phyloP scores from a whole-genome alignment of 2,329 filamentous ascomycete species.

The Aspergillus hortae region DNA sequence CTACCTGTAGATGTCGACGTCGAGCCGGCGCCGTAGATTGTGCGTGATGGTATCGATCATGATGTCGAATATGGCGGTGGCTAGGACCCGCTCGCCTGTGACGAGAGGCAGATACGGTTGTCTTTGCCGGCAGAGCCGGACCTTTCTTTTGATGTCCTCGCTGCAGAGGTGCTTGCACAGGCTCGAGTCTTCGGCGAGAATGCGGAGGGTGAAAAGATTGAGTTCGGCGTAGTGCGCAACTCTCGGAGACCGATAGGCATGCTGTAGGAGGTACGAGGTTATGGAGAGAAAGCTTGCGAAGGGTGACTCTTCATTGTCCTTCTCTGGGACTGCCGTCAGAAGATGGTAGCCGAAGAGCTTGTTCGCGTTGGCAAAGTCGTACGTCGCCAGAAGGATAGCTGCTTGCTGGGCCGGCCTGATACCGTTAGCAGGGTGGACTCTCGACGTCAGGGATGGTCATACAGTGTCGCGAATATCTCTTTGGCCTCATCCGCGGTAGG shows the following conservation, averaged over 20 bases:
- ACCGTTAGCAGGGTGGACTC: slow-evolving; percentile 22
- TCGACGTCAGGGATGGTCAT: slow-evolving; percentile 12
- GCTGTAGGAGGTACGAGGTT: slow-evolving; percentile 88
- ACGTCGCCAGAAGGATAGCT: slow-evolving; percentile 76
- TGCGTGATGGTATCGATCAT: slow-evolving; percentile 91
- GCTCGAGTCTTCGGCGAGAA: slow-evolving; percentile 79
- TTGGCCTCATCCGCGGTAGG: slow-evolving; percentile 78
- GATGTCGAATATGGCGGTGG: slow-evolving; percentile 75
- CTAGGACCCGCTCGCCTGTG: slow-evolving; percentile 67
- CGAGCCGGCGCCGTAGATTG: slow-evolving; percentile 80
- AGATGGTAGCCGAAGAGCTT: slow-evolving; percentile 90
- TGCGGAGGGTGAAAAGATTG: slow-evolving; percentile 77
- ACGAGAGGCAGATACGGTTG: slow-evolving; percentile 79
- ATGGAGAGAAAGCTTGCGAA: slow-evolving; percentile 81
- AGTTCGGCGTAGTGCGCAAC: slow-evolving; percentile 80
- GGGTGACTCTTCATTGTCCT: slow-evolving; percentile 65
- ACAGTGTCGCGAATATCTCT: slow-evolving; percentile 75
- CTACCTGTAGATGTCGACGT: slow-evolving; percentile 75
- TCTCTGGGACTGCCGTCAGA: slow-evolving; percentile 60
- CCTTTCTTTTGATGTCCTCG: slow-evolving; percentile 67
- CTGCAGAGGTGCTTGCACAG: slow-evolving; percentile 81
- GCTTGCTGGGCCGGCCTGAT: slow-evolving; percentile 73
- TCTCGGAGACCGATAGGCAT: slow-evolving; percentile 79
- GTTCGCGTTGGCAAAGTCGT: slow-evolving; percentile 92
- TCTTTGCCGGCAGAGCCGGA: slow-evolving; percentile 85